Conservation (phyloP, 2,329 filamentous ascomycete species). For the Trichophaea hybrida region DNA sequence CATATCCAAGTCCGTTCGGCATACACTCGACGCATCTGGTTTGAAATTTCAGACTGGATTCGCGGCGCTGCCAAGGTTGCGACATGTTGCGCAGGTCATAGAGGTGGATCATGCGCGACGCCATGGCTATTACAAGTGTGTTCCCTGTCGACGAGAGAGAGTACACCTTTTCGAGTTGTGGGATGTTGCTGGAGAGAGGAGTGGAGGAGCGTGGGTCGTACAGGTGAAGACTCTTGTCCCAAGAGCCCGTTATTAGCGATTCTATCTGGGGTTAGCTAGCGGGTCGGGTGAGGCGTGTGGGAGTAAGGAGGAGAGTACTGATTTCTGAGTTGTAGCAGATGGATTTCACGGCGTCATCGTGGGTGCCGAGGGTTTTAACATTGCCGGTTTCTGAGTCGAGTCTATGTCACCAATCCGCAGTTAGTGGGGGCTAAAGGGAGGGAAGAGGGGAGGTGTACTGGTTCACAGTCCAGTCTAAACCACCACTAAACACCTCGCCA, state of each 20-base stretch:
- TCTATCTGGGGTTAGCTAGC: slow-evolving; percentile 32
- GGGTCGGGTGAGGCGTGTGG: neutral
- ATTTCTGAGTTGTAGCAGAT: slow-evolving; percentile 68
- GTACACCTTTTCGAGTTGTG: slow-evolving; percentile 76
- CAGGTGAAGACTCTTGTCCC: slow-evolving; percentile 82
- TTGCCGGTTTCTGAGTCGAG: slow-evolving; percentile 60
- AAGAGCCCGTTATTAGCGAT: slow-evolving; percentile 76
- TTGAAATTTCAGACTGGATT: slow-evolving; percentile 91
- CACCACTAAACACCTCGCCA: slow-evolving; percentile 70
- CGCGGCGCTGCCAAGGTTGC: slow-evolving; percentile 80
- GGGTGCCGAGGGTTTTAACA: slow-evolving; percentile 61
- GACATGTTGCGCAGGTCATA: slow-evolving; percentile 65
- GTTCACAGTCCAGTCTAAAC: slow-evolving; percentile 75
- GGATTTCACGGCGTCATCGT: slow-evolving; percentile 64
- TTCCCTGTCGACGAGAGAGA: slow-evolving; percentile 62
- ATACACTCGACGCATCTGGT: slow-evolving; percentile 87
- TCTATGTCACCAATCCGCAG: slow-evolving; percentile 29
- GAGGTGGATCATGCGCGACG: slow-evolving; percentile 80
- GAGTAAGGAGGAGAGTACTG: slow-evolving; percentile 33
- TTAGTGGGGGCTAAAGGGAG: too few relatives aligned
- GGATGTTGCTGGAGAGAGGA: slow-evolving; percentile 46
- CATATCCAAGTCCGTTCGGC: slow-evolving; percentile 91
- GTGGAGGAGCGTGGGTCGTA: slow-evolving; percentile 48
- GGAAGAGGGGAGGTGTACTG: slow-evolving; percentile 37
- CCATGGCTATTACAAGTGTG: slow-evolving; percentile 92